Conservation (phyloP, 2,329 filamentous ascomycete genomes). For the Aspergillus aculeatinus region DNA sequence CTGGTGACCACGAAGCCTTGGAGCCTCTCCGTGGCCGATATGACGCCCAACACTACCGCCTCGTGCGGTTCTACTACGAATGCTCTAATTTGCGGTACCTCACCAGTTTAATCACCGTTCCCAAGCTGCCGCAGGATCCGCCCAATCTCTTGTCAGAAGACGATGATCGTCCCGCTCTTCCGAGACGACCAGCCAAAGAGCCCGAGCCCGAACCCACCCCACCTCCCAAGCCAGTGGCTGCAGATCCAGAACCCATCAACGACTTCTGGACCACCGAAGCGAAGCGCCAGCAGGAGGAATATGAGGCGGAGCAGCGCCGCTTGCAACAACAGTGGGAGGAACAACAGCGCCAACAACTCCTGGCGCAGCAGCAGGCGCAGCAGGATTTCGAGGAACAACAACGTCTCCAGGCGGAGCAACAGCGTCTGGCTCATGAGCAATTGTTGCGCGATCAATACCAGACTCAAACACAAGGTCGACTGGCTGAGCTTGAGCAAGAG, state of each 20-base stretch:
- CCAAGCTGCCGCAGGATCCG: slow-evolving; percentile 90
- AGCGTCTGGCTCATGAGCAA: slow-evolving; percentile 85
- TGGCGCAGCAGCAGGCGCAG: slow-evolving; percentile 81
- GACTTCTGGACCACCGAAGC: slow-evolving; percentile 98
- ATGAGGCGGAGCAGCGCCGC: slow-evolving; percentile 88
- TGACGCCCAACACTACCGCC: slow-evolving; percentile 91
- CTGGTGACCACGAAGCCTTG: slow-evolving; percentile 89
- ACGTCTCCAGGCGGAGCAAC: slow-evolving; percentile 80
- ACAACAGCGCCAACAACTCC: slow-evolving; percentile 75
- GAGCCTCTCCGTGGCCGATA: slow-evolving; percentile 85
- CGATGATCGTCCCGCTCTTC: slow-evolving; percentile 77
- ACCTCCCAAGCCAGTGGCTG: slow-evolving; percentile 61
- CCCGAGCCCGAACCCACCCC: slow-evolving; percentile 70
- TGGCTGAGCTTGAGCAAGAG: slow-evolving; percentile 92
- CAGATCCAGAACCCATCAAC: slow-evolving; percentile 87
- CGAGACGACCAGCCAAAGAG: slow-evolving; percentile 69
- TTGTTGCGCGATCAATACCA: slow-evolving; percentile 84
- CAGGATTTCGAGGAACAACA: slow-evolving; percentile 97
- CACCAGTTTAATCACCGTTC: slow-evolving; percentile 92
- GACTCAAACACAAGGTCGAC: slow-evolving; percentile 90
- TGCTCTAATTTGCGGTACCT: slow-evolving; percentile 97
- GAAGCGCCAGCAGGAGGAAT: slow-evolving; percentile 86
- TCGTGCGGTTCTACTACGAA: slow-evolving; percentile 98
- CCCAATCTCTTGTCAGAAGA: slow-evolving; percentile 86
- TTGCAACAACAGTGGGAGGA: slow-evolving; percentile 84